A percentile compares a stretch with the other conserved stretches of the same genome.
Evolutionary conservation across 2,329 filamentous ascomycete species (phyloP).

Genomic region (Tolypocladium tropicale): DNA sequence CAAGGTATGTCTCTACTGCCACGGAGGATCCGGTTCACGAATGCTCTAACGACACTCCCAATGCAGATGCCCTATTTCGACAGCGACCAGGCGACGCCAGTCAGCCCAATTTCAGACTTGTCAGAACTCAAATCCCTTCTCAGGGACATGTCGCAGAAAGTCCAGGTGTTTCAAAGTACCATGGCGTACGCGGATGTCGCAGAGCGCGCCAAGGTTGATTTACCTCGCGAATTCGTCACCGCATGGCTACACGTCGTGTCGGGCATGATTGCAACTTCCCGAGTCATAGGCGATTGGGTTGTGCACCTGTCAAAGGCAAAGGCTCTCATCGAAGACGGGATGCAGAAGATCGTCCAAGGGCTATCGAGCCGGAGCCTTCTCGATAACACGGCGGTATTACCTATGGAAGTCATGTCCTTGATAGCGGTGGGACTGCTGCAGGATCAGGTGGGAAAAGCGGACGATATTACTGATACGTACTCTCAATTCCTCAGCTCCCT

Average conservation of each 20-base stretch:
- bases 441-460: constrained; percentile 25
- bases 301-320: constrained; percentile 19
- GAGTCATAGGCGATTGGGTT: constrained; percentile 12
- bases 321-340: constrained; percentile 21
- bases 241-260: constrained; percentile 33
- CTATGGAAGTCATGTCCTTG: constrained; percentile 31
- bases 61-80: constrained; percentile 6
- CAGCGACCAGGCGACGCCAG: constrained; percentile 1
- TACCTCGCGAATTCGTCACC: constrained; percentile 25
- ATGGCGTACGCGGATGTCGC: constrained; percentile 14
- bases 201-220: constrained; percentile 17
- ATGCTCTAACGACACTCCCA: not conserved
- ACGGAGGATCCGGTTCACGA: not conserved
- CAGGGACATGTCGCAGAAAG: constrained; percentile 12
- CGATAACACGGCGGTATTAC: constrained; percentile 26
- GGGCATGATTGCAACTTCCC: constrained; percentile 19
- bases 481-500: constrained; percentile 29
- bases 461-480: constrained; percentile 30
- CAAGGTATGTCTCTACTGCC: constrained; percentile 10
- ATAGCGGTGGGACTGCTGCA: constrained; percentile 26
- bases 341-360: constrained; percentile 23
- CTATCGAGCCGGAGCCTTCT: constrained; percentile 21
- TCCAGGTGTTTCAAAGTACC: constrained; percentile 18
- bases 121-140: constrained; percentile 7
- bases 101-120: not conserved